Base-by-base conservation (phyloP, 2,329 filamentous ascomycete species). In the Blastomyces parvus region DNA sequence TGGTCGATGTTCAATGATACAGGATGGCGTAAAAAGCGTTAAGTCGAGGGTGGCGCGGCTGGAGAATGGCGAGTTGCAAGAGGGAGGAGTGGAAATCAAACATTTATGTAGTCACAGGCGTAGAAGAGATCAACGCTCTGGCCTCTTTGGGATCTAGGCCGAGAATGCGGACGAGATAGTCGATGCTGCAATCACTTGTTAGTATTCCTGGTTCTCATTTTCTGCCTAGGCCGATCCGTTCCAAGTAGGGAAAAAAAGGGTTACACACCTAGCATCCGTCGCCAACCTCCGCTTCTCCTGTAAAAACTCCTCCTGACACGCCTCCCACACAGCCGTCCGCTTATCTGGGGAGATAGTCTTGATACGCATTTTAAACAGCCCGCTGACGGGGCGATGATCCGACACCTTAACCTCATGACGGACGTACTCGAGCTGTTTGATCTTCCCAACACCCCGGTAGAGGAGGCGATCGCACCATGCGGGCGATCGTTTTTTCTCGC, bases 401-500 rank as follows among this genome's bases (percentile, higher is more conserved):
- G 90, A 96, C 5, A 93, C 89, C 65, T 88, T 84, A 42, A 97
- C 88, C 75, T 97, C 94, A 76, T 97, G 93, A 59, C 94, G 81
- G 59, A 84, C 82, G 75, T 99, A 99, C 67, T 96, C 90, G 59
- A 91, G 78, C 75, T 97, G 92, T 75, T 91, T 88, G 69, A 97
- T 87, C 63, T 89, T 86, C 36, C 90, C 90, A 14, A 88, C 77
- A 27, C 91, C 91, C 27, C 92, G 84, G 69, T 91, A 96, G n/a
- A 99, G 79, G 46, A 99, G 78, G 44, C 94, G 86, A 78, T 99
- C 94, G 74, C 94, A 99, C 94, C 94, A 99, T 0, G 94, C 94
- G 0, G 94, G 94, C 27, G 90, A 88, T 59, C 94, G 85, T 74
- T 90, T 90, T 81, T 99, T 99, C 75, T 99, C 94, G 69, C 89